Conservation (phyloP, 2,329 filamentous ascomycete genomes). For the Aspergillus arachidicola region DNA sequence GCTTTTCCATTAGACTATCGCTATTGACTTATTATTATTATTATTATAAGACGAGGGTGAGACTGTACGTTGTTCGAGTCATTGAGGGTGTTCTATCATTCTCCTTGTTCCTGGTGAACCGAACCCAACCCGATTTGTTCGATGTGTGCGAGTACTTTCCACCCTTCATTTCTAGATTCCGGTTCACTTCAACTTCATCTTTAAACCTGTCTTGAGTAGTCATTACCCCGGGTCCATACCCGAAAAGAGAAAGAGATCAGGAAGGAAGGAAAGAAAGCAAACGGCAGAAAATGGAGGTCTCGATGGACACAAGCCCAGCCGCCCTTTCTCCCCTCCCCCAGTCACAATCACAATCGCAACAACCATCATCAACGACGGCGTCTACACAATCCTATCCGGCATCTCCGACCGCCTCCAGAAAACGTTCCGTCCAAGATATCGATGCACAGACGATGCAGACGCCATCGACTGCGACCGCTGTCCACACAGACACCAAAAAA, state of each 20-base stretch:
- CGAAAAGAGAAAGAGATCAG: background rate
- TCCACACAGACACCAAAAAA: constrained; percentile 1
- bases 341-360: constrained; percentile 13
- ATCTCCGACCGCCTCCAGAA: constrained; percentile 25
- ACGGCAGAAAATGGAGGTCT: constrained; percentile 12
- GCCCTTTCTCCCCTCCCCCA: constrained; percentile 24
- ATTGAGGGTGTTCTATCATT: background rate
- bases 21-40: background rate
- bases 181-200: background rate
- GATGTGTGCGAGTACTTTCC: background rate
- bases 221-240: background rate
- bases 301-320: constrained; percentile 25
- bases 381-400: background rate
- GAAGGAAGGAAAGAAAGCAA: background rate
- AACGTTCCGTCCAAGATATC: constrained; percentile 34
- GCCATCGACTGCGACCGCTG: background rate
- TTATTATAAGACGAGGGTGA: background rate
- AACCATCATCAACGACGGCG: constrained; percentile 4
- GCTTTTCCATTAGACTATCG: background rate
- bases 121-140: background rate
- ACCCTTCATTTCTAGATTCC: background rate
- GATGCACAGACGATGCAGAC: constrained; percentile 11
- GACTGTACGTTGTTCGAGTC: background rate
- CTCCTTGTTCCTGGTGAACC: background rate
- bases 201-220: background rate